phyloP scores from a whole-genome alignment of 2,329 filamentous ascomycete genomes.

The Epichloe aotearoae region DNA sequence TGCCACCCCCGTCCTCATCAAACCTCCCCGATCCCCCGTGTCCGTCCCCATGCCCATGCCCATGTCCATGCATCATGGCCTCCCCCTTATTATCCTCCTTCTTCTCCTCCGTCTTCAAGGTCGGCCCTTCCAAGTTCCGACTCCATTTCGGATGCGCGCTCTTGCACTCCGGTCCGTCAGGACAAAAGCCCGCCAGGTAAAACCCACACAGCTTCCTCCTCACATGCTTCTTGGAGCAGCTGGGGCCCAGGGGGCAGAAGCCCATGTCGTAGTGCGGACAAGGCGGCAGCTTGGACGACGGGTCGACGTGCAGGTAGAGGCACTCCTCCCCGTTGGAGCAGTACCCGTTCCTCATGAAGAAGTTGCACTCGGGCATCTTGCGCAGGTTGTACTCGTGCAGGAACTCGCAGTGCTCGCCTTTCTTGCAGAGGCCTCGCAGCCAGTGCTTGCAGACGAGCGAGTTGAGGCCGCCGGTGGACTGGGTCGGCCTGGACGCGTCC shows the following conservation, averaged over 20 bases:
- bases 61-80: conserved; percentile 18
- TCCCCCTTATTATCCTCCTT: conserved; percentile 30
- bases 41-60: conserved; percentile 12
- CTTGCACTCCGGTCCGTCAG: conserved; percentile 62
- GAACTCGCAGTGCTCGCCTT: conserved; percentile 93
- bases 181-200: conserved; percentile 91
- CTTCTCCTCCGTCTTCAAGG: conserved; percentile 53
- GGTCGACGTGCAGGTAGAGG: conserved; percentile 80
- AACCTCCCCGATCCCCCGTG: conserved; percentile 17
- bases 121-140: conserved; percentile 61
- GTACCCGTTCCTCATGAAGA: conserved; percentile 85
- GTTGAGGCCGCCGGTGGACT: conserved; percentile 44
- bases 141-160: conserved; percentile 77
- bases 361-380: conserved; percentile 97
- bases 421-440: conserved; percentile 93
- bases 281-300: conserved; percentile 62
- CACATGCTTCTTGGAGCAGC: conserved; percentile 81
- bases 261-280: conserved; percentile 90
- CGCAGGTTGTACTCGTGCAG: conserved; percentile 97
- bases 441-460: conserved; percentile 97
- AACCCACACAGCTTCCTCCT: conserved; percentile 67
- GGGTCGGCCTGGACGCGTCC: conserved; percentile 18
- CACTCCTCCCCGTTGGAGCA: conserved; percentile 97
- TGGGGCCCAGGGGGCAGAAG: conserved; percentile 87
- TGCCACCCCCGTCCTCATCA: conserved; percentile 11